A percentile compares a stretch with the other conserved stretches of the same genome.
These are phyloP conservation scores for Aspergillus fumigatus DNA, from an alignment of 2,329 filamentous ascomycete genomes.

Conservation along the genomic window DNA sequence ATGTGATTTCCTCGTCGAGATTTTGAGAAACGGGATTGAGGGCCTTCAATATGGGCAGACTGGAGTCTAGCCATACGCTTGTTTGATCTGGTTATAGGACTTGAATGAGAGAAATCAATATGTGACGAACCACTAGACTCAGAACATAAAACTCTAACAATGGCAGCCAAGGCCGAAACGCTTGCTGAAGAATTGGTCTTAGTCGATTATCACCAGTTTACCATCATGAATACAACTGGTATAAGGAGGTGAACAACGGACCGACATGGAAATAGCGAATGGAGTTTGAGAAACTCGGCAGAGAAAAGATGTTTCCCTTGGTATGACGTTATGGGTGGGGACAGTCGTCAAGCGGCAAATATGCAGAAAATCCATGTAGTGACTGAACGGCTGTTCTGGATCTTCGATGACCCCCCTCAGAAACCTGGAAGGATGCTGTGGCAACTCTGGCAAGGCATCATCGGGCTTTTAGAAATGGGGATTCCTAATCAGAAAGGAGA, in stretches of 20 bases:
- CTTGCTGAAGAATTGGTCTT: conserved; percentile 12
- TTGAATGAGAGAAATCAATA: not conserved
- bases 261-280: conserved; percentile 11
- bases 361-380: not conserved
- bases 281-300: conserved; percentile 18
- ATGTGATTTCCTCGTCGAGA: not conserved
- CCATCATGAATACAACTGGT: conserved; percentile 11
- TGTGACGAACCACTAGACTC: not conserved
- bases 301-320: conserved; percentile 26
- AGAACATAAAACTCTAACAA: not conserved
- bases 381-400: not conserved
- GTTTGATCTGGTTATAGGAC: not conserved
- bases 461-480: not conserved
- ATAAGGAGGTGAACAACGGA: conserved; percentile 11
- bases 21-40: not conserved
- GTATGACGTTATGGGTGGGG: conserved; percentile 22
- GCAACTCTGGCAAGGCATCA: not conserved
- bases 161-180: conserved; percentile 2
- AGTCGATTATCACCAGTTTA: conserved; percentile 19
- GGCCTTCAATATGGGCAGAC: not conserved
- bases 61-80: not conserved
- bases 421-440: not conserved
- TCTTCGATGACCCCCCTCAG: not conserved
- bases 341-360: conserved; percentile 9
- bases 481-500: not conserved